Evolutionary conservation across 352 stramenopile species (phyloP), one percentile per base, ranked within the genome.

Genomic region (Phytophthora melonis): DNA sequence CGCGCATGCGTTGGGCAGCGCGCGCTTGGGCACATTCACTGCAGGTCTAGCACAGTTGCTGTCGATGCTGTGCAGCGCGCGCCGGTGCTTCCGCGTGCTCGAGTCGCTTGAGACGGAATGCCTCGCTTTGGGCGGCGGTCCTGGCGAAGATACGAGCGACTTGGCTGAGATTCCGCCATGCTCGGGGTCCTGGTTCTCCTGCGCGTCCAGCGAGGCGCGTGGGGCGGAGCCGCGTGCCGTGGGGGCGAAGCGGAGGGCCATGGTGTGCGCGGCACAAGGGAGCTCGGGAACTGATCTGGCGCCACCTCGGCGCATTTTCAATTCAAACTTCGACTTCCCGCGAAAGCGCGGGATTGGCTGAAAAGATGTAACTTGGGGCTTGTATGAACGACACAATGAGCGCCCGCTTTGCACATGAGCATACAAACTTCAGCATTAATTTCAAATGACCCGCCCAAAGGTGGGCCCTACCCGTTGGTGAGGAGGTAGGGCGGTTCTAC

Each of bases 311-410:
- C 61, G 57, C 62, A 78, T 14, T 41, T 41, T 14, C 8, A 14
- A 68, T 80, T 78, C 64, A 78, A 80, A 80, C 71, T 79, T 71
- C 58, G 45, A 77, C 63, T 76, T 82, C 58, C 75, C 67, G 66
- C 62, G 63, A 76, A 76, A 66, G 52, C 25, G 5, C 27, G 1
- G 21, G n/a, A 79, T 79, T 79, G 68, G 72, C 16, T 68, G 63
- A 79, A 77, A 77, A 57, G 5, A 10, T 4, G 18, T 41, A 9
- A 56, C 8, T 21, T 23, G 18, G 6, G 25, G 9, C 32, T 58
- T 63, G 25, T 61, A 50, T 61, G 27, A 8, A 2, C 11, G 55
- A 58, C 9, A 14, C 34, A 41, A 41, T 9, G 34, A 41, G 13
- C 34, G 34, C 34, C 14, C 39, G 10, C 7, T 27, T 70, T 71